A percentile compares a stretch with the other conserved stretches of the same genome.
phyloP scores from a whole-genome alignment of 2,329 filamentous ascomycete genomes.

The Curvularia verruculosa region DNA sequence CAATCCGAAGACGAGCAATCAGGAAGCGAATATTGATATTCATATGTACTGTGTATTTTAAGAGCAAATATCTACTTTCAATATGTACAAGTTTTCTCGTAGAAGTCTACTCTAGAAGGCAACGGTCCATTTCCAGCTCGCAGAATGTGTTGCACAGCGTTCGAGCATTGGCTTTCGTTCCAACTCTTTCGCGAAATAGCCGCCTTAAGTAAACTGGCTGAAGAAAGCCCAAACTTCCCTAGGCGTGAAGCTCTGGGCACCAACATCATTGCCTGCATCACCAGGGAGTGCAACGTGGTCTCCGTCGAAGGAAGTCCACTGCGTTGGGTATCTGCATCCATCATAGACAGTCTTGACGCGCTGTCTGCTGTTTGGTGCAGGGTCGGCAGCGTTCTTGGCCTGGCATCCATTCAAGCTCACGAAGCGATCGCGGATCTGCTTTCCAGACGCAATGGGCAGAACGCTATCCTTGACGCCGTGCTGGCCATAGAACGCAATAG shows the following conservation, averaged over 20 bases:
- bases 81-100: slow-evolving; percentile 5
- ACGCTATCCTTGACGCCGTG: slow-evolving; percentile 51
- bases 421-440: slow-evolving; percentile 50
- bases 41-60: not conserved
- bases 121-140: not conserved
- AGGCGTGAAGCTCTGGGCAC: slow-evolving; percentile 28
- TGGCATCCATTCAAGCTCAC: slow-evolving; percentile 49
- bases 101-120: not conserved
- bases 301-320: slow-evolving; percentile 37
- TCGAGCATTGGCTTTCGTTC: not conserved
- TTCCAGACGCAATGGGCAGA: slow-evolving; percentile 44
- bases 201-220: slow-evolving; percentile 20
- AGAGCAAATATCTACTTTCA: not conserved
- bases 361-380: slow-evolving; percentile 15
- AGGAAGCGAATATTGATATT: not conserved
- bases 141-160: not conserved
- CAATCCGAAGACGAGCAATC: slow-evolving; percentile 10
- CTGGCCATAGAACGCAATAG: slow-evolving; percentile 51
- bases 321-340: slow-evolving; percentile 46
- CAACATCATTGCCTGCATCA: slow-evolving; percentile 16
- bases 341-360: slow-evolving; percentile 27
- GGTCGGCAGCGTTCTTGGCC: slow-evolving; percentile 25
- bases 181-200: not conserved
- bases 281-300: slow-evolving; percentile 30
- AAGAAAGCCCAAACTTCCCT: slow-evolving; percentile 45